Evolutionary conservation across 805 yeast species (phyloP).

Genomic region (Scheffersomyces spartinae): DNA sequence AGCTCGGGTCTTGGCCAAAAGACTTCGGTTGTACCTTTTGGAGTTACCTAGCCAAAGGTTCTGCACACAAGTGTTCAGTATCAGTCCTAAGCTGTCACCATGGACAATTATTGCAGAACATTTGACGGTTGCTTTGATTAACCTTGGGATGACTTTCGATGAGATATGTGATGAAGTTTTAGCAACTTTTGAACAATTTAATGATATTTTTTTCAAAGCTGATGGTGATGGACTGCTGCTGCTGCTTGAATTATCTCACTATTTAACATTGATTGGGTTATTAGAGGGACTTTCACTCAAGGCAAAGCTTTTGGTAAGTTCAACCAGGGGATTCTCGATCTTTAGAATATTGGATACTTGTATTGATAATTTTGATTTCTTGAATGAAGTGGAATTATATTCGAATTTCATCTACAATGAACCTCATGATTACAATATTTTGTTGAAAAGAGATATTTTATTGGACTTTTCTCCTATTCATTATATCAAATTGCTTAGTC

Average conservation of each 20-base stretch:
- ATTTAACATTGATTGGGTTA: slow-evolving; percentile 24
- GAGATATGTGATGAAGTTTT: slow-evolving; percentile 13
- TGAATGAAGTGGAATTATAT: slow-evolving; percentile 22
- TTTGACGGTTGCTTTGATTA: slow-evolving; percentile 20
- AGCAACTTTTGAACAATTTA: slow-evolving; percentile 16
- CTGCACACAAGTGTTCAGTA: no score
- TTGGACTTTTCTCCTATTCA: slow-evolving; percentile 22
- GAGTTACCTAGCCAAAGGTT: slow-evolving; percentile 36
- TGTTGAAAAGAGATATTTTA: slow-evolving; percentile 15
- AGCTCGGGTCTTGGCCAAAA: slow-evolving; percentile 31
- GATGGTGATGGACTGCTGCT: slow-evolving; percentile 3
- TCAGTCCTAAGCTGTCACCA: slow-evolving; percentile 11
- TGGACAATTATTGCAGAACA: slow-evolving; percentile 24
- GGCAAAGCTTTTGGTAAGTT: slow-evolving; percentile 14
- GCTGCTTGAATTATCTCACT: slow-evolving; percentile 16
- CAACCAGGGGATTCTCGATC: slow-evolving; percentile 15
- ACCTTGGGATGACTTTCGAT: slow-evolving; percentile 16
- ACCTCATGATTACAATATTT: slow-evolving; percentile 8
- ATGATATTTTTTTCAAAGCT: slow-evolving; percentile 12
- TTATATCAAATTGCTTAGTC: slow-evolving; percentile 22
- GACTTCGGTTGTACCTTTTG: slow-evolving; percentile 34
- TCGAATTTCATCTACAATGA: slow-evolving; percentile 10
- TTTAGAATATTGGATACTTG: slow-evolving; percentile 22
- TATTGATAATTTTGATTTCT: slow-evolving; percentile 27
- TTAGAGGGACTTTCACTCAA: slow-evolving; percentile 17